Evolutionary conservation across 2,329 filamentous ascomycete species (phyloP), one percentile per base, ranked within the genome.

Genomic region (Cytospora piceicola): DNA sequence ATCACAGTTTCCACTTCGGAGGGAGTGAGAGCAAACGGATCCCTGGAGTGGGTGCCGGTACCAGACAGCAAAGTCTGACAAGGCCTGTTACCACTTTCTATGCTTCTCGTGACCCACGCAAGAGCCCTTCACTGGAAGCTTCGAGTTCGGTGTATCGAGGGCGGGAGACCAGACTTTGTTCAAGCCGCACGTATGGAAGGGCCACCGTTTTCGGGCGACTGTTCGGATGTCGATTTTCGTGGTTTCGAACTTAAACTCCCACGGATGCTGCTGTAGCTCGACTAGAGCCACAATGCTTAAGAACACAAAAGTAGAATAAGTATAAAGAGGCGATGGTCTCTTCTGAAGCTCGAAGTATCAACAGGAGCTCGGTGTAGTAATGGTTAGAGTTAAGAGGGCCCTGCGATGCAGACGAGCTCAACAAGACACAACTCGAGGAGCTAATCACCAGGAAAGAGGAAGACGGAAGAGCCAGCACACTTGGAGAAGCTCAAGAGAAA

Each of bases 401-500:
- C 11, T 49, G 46, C 46, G n/a, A 49, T 49, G 46, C 46, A 24
- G 46, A 24, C 53, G 49, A 57, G 61, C 53, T 57, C 61, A 30
- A 52, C 59, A 24, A 57, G 46, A 11, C 46, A 49, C 54, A 57
- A 54, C 60, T 51, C 46, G 32, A 42, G 30, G 34, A 55, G 39
- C 52, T 63, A 57, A 63, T 61, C 60, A 58, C 63, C 42, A 63
- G 66, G 30, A 27, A 55, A 61, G 36, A 49, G 51, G 34, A 34
- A 61, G 63, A 58, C 29, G 34, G 53, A 52, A 39, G 56, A 39
- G 53, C 29, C 34, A 55, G 53, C 27, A 52, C 46, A 52, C 32
- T 55, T 63, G 51, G 30, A 53, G 52, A 49, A 63, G 58, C 56
- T 58, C 64, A 61, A 63, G 56, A 63, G 54, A 63, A 22, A 49